phyloP scores from a whole-genome alignment of 805 yeast genomes.

The Saccharomycopsis microspora region DNA sequence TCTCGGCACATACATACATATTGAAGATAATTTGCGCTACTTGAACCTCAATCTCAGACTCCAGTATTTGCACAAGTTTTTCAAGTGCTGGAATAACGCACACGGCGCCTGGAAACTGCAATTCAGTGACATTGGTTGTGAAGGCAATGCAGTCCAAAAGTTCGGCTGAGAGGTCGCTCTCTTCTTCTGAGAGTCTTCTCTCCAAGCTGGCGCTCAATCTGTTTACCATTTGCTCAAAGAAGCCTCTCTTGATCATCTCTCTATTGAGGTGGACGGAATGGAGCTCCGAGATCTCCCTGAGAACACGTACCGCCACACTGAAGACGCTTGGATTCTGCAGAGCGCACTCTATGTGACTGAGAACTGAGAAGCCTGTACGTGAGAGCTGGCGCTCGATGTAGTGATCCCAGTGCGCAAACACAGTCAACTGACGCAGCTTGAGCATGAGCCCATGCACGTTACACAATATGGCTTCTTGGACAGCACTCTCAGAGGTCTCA shows the following conservation, averaged over 20 bases:
- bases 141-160: background rate
- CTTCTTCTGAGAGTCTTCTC: background rate
- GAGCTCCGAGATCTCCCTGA: background rate
- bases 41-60: background rate
- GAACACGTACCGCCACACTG: background rate
- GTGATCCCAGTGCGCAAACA: background rate
- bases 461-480: background rate
- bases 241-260: background rate
- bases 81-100: background rate
- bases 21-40: background rate
- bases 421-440: background rate
- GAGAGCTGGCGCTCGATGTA: background rate
- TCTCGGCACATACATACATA: background rate
- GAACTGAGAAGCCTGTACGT: background rate
- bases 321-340: background rate
- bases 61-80: background rate
- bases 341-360: background rate
- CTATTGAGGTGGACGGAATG: background rate
- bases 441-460: background rate
- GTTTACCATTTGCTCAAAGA: background rate
- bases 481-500: background rate
- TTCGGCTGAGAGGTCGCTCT: background rate
- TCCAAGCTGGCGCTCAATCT: background rate
- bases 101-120: background rate
- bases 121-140: background rate